Evolutionary conservation across 2,329 filamentous ascomycete genomes (phyloP).

Genomic region (Neopestalotiopsis sp.): DNA sequence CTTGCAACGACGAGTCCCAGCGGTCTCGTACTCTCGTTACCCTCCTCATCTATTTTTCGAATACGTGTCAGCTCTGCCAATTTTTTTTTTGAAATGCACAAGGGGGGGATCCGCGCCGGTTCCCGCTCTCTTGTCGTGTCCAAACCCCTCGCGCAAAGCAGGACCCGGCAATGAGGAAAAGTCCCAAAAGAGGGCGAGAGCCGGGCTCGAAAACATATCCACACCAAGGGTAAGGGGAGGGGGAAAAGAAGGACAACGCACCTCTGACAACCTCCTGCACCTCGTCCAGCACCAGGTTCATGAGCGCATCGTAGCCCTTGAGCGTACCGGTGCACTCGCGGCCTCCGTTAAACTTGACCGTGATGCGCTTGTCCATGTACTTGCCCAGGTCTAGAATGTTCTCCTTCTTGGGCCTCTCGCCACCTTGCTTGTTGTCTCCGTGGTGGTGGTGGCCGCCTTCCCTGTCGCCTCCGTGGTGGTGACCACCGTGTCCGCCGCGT

Average conservation of each 20-base stretch:
- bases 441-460: constrained; percentile 49
- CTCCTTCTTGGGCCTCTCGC: constrained; percentile 91
- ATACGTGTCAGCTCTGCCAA: constrained; percentile 23
- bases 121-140: too few species aligned
- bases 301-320: constrained; percentile 95
- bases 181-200: not conserved
- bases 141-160: too few species aligned
- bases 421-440: constrained; percentile 53
- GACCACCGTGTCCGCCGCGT: constrained; percentile 40
- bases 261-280: constrained; percentile 90
- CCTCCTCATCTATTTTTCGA: constrained; percentile 77
- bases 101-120: too few species aligned
- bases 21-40: constrained; percentile 80
- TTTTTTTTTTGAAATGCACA: too few species aligned
- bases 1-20: constrained; percentile 89
- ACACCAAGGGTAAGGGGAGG: too few species aligned
- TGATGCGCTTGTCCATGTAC: constrained; percentile 96
- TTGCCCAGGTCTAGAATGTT: constrained; percentile 95
- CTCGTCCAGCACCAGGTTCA: constrained; percentile 97
- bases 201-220: not conserved
- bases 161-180: constrained; percentile 1
- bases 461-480: constrained; percentile 46
- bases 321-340: constrained; percentile 86
- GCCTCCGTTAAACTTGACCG: constrained; percentile 95
- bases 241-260: constrained; percentile 46